These are phyloP conservation scores for Plasmodiophora brassicae DNA, from an alignment of 208 protist genomes.

Conservation along the genomic window DNA sequence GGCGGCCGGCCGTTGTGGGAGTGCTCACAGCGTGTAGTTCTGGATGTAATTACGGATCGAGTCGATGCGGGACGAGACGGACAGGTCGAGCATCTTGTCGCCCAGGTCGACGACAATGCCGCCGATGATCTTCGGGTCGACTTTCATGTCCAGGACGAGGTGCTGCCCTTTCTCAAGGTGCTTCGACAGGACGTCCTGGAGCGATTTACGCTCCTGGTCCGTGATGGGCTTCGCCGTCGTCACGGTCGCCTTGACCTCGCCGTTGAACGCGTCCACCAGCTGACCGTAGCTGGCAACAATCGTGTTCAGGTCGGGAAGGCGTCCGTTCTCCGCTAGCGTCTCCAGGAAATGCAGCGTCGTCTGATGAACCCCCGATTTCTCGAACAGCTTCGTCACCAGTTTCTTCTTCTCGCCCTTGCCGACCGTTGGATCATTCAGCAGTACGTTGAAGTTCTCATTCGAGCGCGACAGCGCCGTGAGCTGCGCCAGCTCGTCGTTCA, in stretches of 20 bases:
- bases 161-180: not conserved
- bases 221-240: not conserved
- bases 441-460: not conserved
- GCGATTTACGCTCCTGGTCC: not conserved
- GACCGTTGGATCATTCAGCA: not conserved
- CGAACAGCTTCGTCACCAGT: not conserved
- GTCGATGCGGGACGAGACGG: not conserved
- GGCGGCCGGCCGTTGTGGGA: too few species aligned
- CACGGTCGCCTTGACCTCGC: not conserved
- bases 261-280: not conserved
- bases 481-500: not conserved
- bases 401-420: conserved; percentile 6
- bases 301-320: not conserved
- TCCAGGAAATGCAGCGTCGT: not conserved
- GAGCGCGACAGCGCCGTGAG: not conserved
- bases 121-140: not conserved
- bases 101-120: not conserved
- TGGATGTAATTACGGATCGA: not conserved
- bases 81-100: conserved; percentile 19
- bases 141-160: not conserved
- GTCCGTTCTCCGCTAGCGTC: not conserved
- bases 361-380: not conserved
- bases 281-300: not conserved
- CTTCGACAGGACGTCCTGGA: not conserved
- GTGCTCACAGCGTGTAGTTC: not conserved